These are phyloP conservation scores for Zangia roseola DNA, from an alignment of 768 basidiomycete genomes.

Conservation along the genomic window DNA sequence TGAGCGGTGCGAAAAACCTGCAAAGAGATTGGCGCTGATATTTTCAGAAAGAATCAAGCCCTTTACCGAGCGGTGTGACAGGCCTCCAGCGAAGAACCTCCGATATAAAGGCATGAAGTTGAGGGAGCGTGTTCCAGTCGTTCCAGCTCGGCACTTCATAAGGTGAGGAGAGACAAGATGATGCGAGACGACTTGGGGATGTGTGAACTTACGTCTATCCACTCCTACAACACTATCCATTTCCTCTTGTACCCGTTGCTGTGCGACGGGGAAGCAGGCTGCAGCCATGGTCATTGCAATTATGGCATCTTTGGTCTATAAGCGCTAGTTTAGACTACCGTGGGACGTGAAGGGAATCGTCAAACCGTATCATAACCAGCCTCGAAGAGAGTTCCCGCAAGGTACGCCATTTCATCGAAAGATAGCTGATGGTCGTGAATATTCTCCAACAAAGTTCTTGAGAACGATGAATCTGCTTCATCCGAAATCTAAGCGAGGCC, in stretches of 20 bases:
- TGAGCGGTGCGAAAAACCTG: constrained; percentile 56
- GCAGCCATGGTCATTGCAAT: constrained; percentile 53
- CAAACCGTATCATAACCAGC: constrained; percentile 57
- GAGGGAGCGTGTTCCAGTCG: constrained; percentile 34
- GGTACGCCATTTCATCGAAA: constrained; percentile 53
- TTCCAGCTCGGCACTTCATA: constrained; percentile 39
- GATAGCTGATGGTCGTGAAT: constrained; percentile 47
- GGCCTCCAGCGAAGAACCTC: constrained; percentile 41
- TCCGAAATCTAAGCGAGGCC: constrained; percentile 7
- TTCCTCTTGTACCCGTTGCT: constrained; percentile 49
- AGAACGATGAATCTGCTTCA: constrained; percentile 39
- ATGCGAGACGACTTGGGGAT: background rate
- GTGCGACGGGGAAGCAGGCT: constrained; percentile 51
- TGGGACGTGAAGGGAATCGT: background rate
- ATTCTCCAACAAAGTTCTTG: constrained; percentile 51
- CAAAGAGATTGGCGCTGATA: background rate
- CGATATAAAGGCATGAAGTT: constrained; percentile 37
- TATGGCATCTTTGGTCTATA: constrained; percentile 3
- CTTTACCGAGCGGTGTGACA: constrained; percentile 25
- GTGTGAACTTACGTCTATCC: constrained; percentile 23
- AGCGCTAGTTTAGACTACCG: background rate
- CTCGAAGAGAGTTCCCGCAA: constrained; percentile 59
- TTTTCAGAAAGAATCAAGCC: too few relatives aligned
- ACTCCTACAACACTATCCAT: constrained; percentile 50
- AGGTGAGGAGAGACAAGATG: background rate